Base-by-base conservation (phyloP, 371 early-diverging fungal genomes). In the Rhizopus arrhizus region DNA sequence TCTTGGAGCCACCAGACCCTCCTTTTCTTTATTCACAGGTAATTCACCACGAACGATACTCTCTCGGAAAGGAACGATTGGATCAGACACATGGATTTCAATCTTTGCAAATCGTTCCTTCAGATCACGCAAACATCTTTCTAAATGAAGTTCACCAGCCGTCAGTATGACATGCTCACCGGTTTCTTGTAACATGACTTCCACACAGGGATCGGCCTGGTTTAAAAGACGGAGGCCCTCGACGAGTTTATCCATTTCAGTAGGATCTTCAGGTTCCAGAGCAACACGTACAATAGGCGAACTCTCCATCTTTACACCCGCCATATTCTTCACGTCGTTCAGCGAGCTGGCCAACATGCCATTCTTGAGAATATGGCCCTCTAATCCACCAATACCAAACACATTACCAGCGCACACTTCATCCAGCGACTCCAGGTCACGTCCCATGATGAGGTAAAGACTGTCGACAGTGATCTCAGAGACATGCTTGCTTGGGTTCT, bases 41-140 rank as follows among this genome's bases (percentile, higher is more conserved):
- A 65, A 45, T 35, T 76, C 77, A 41, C 50, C 69, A 16, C 56
- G 63, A 12, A 89, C 88, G 53, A 97, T 88, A 3, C 94, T 92
- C 75, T 99, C 99, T 41, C 97, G 84, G 80, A 94, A 98, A n/a
- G 98, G 98, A 0, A 99, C 98, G 68, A 97, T 91, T 0, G 99
- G 98, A 43, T 86, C 85, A 7, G 95, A 95, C 9, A 90, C 96
- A 58, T 91, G 91, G 59, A 99, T 95, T 52, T 93, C 91, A 56
- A 95, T 92, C 68, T 89, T 90, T 2, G 97, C 95, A 74, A 91
- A 98, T 13, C 94, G 82, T 68, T 98, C 98, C 58, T 89, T 82
- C 45, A 99, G 70, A 71, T 99, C 99, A 35, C 90, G 91, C 56
- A 99, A 72, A 66, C 98, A 98, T 28, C 98, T 78, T 82, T 96